Base-by-base conservation (phyloP, 2,329 filamentous ascomycete species). In the Arthroderma sp. region DNA sequence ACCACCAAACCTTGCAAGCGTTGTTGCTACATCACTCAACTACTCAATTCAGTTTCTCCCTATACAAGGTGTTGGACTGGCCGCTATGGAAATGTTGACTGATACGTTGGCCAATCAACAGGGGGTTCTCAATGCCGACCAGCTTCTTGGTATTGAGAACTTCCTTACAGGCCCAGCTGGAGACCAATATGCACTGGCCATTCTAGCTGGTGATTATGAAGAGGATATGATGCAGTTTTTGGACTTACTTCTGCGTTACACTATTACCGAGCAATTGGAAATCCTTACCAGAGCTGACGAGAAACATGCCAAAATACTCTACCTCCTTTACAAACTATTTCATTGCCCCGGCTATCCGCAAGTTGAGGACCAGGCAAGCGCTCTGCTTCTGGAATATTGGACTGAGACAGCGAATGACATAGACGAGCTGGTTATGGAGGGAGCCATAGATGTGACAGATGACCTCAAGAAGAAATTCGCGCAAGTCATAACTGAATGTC, bases 381-480 rank as follows among this genome's bases (percentile, higher is more conserved):
- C 61, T 3, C 49, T 61, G 32, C 56, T 62, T 6, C 48, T 68
- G n/a, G 65, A 68, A 48, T 68, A 59, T 51, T 69, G 60, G 63
- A 63, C 62, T 22, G 61, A 64, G 40, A 59, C 58, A 34, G 65
- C 65, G 6, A 65, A 67, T 43, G 56, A 58, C 40, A 47, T 66
- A 6, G 57, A 58, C 33, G 62, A 64, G 33, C 48, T 57, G 30
- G 51, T 57, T 33, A 41, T 61, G 31, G 52, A 61, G 7, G 39
- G 51, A 5, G 54, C 54, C n/a, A 54, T 59, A 5, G 51, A 56
- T 30, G 51, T 50, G 6, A 51, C 61, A 44, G 53, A 54, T 31
- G 52, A 51, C 47, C 61, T 60, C 22, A 68, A 62, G 51, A 56
- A 51, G 27, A 60, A 68, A 46, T 54, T 67, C 40, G 62, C 63